Base-by-base conservation (phyloP, 768 basidiomycete species). In the Multifurca ochricompacta region DNA sequence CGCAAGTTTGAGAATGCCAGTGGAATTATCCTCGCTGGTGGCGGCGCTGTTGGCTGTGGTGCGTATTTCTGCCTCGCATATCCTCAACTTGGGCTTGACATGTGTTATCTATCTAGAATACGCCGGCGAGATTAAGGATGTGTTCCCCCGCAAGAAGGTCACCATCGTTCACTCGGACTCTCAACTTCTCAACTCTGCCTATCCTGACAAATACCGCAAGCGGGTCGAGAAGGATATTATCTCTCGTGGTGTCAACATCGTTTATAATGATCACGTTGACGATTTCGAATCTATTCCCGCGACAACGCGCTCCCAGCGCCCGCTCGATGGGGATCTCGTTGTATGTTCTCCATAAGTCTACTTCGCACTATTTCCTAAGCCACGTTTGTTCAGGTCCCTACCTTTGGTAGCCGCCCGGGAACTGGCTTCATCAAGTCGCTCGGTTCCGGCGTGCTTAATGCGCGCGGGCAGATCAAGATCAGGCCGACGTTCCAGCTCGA, bases 121-220 rank as follows among this genome's bases (percentile, higher is more conserved):
- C 11, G 71, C 73, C 0, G 76, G 76, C 10, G 76, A 77, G 66
- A 63, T 77, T 35, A 68, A 67, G 27, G 73, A 77, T 40, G 61
- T 63, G 2, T 72, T 68, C 50, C 73, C 76, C 4, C 70, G 52
- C 25, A 71, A 67, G 64, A 82, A 77, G 56, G 73, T 87, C 14
- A 83, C 82, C 16, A 73, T 87, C 42, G 76, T 87, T 9, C 85
- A 87, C 10, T 70, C 73, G 25, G 68, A 74, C n/a, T 47, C 58
- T 2, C 65, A 73, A n/a, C 74, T 85, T 32, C 70, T 87, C 54
- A 83, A 83, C 56, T 65, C 71, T 5, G 66, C 73, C 1, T 87
- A 86, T 62, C 75, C 81, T 0, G 63, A 70, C 8, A 74, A 74
- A 46, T 79, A 78, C 66, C 76, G 85, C 46, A 72, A 71, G 25